Evolutionary conservation across 768 basidiomycete species (phyloP), one percentile per base, ranked within the genome.

Genomic region (Clitopilus passeckerianus): DNA sequence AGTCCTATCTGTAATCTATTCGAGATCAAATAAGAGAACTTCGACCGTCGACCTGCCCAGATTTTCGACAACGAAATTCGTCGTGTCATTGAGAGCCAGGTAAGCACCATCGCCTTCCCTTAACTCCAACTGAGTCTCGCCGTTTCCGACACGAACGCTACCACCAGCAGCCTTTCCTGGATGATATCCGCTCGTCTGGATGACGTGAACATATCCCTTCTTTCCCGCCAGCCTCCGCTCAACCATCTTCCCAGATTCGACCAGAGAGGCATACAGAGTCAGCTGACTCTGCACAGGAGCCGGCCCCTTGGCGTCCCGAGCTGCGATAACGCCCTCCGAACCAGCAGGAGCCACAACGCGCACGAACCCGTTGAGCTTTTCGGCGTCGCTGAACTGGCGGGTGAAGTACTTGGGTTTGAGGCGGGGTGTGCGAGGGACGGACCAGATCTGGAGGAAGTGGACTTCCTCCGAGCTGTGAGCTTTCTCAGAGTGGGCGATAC

Each of bases 101-200:
- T 94, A 98, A 10, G 87, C 86, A 0, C 93, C 94, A 66, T 98
- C 95, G 0, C 95, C 95, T 65, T 98, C 95, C 34, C 82, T 81
- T 56, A 96, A 71, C 37, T 80, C 84, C 3, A 85, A 60, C 58
- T 81, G 72, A 8, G 74, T 75, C 1, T 68, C 74, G 0, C 69
- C 70, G 15, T 71, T 75, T 0, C 71, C 65, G 12, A 95, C 68
- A 61, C 74, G 81, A 54, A 96, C 70, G 18, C 71, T 73, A 0
- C 84, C 86, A 0, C 91, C 93, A 1, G 65, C 72, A 0, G 86
- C 80, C 30, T 72, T 66, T 0, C 79, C 77, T 0, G 80, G 66
- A 61, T 91, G 89, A 71, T 91, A 96, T 2, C 93, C 94, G 23
- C 86, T 87, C 6, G 81, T 89, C 76, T 96, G 94, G 54, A 94